A percentile compares a stretch with the other conserved stretches of the same genome.
Conservation (phyloP, 805 yeast genomes). For the Teunomyces atbi region DNA sequence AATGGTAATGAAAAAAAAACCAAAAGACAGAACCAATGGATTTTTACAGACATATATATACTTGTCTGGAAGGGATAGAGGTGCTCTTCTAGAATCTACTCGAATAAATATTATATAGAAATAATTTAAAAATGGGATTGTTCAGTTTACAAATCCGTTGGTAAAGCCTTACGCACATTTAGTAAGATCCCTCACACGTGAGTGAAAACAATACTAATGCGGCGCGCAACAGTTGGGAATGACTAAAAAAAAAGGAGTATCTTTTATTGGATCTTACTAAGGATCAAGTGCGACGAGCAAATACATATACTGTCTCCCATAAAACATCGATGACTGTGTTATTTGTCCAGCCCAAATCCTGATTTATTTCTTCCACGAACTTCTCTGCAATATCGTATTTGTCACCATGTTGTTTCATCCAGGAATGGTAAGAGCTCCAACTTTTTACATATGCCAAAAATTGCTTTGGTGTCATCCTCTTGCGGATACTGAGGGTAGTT, state of each 20-base stretch:
- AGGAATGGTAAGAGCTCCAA: conserved; percentile 40
- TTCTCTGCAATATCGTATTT: conserved; percentile 48
- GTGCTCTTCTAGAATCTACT: not conserved
- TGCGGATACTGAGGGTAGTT: conserved; percentile 23
- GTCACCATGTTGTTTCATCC: conserved; percentile 32
- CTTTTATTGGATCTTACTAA: not conserved
- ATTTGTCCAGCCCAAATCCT: conserved; percentile 45
- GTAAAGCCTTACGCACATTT: not conserved
- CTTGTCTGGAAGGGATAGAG: not conserved
- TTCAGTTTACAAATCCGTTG: not conserved
- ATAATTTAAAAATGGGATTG: not conserved
- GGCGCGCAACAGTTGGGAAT: not conserved
- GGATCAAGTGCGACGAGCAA: conserved; percentile 33
- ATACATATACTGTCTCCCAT: conserved; percentile 56
- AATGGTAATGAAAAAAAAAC: conserved; percentile 1
- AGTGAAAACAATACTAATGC: not conserved
- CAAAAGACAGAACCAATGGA: not conserved
- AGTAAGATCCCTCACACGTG: not conserved
- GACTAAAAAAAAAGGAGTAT: not conserved
- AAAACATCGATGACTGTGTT: conserved; percentile 43
- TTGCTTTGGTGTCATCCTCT: conserved; percentile 16
- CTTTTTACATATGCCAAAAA: conserved; percentile 30
- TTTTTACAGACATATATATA: conserved; percentile 4
- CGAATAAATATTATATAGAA: not conserved
- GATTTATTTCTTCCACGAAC: conserved; percentile 43